phyloP scores from a whole-genome alignment of 345 rosid species.

The Isatis tinctoria region DNA sequence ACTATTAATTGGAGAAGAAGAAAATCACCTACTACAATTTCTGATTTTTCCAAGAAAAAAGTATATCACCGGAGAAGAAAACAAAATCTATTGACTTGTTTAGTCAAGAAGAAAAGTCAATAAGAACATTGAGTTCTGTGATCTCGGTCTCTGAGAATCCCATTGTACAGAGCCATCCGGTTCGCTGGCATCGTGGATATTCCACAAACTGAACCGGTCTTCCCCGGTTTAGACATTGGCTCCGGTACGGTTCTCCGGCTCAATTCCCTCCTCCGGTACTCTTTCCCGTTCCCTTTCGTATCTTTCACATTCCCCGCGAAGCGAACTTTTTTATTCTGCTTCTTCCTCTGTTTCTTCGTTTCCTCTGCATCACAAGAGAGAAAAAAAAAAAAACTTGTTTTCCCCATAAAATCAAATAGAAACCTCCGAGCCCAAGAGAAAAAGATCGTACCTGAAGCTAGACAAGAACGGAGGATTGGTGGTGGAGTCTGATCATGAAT shows the following conservation, averaged over 20 bases:
- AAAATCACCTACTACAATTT: constrained; percentile 8
- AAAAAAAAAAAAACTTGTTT: not conserved
- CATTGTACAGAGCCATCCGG: constrained; percentile 60
- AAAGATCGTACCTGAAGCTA: constrained; percentile 48
- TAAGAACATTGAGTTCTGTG: constrained; percentile 43
- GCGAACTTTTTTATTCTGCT: constrained; percentile 44
- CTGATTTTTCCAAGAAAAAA: not conserved
- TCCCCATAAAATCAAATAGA: constrained; percentile 19
- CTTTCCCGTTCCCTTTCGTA: constrained; percentile 30
- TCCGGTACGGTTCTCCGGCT: constrained; percentile 6
- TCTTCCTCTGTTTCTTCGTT: constrained; percentile 35
- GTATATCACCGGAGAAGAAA: not conserved
- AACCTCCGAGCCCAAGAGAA: not conserved
- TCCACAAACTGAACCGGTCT: constrained; percentile 36
- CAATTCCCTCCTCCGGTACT: constrained; percentile 17
- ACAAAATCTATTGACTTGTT: not conserved
- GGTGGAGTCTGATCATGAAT: constrained; percentile 7
- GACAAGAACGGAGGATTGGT: constrained; percentile 48
- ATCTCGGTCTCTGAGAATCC: constrained; percentile 58
- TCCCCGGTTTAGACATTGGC: constrained; percentile 11
- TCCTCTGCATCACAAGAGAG: constrained; percentile 26
- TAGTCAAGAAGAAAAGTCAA: constrained; percentile 28
- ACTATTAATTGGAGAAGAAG: not conserved
- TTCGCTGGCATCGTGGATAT: constrained; percentile 46
- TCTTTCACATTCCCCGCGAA: constrained; percentile 82